Conservation (phyloP, 225 moss, liverwort and hornwort genomes). For the Sphagnum tenellum region DNA sequence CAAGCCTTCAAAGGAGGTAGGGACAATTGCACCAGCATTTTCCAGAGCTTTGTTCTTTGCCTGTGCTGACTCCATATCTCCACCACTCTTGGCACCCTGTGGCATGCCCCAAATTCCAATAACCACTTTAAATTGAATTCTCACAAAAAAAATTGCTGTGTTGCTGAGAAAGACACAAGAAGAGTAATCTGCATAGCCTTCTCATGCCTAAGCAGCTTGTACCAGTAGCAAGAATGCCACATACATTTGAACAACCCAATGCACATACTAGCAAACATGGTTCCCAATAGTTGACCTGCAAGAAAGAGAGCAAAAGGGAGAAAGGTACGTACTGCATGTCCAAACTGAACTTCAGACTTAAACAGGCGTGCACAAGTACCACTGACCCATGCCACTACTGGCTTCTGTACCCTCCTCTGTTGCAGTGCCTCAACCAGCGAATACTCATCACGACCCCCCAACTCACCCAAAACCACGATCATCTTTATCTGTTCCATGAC, state of each 20-base stretch:
- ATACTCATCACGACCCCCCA: conserved; percentile 88
- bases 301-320: not conserved
- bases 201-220: too few relatives aligned
- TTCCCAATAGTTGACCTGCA: too few relatives aligned
- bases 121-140: too few relatives aligned
- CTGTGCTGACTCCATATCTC: conserved; percentile 92
- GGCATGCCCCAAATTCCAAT: not conserved
- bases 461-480: conserved; percentile 87
- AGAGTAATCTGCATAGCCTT: too few relatives aligned
- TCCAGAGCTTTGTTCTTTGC: conserved; percentile 84
- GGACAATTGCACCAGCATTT: conserved; percentile 82
- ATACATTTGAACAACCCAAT: too few relatives aligned
- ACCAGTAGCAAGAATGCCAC: too few relatives aligned
- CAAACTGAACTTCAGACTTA: conserved; percentile 98
- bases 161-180: too few relatives aligned
- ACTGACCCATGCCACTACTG: conserved; percentile 93
- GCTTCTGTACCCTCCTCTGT: conserved; percentile 69
- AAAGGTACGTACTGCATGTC: conserved; percentile 63
- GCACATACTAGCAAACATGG: too few relatives aligned
- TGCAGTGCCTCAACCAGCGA: conserved; percentile 85
- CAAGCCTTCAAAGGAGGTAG: conserved; percentile 79
- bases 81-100: conserved; percentile 93
- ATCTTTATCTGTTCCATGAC: conserved; percentile 49
- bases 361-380: conserved; percentile 86
- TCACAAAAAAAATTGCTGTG: too few relatives aligned